Conservation (phyloP, 345 rosid species). For the Eucalyptus marginata region DNA sequence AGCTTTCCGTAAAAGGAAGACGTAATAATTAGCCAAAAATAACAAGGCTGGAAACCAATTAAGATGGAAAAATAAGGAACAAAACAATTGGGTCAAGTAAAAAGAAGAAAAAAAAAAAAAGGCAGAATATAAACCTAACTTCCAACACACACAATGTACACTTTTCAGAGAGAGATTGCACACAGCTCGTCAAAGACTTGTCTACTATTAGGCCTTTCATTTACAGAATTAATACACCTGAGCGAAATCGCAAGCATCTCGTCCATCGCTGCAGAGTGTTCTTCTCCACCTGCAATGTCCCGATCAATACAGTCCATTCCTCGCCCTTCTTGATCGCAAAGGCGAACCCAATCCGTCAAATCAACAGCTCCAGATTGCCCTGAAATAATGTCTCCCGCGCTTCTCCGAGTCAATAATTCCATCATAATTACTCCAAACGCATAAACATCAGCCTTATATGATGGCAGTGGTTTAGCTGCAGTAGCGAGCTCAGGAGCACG, state of each 20-base stretch:
- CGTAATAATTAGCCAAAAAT: conserved; percentile 8
- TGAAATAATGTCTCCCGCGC: conserved; percentile 90
- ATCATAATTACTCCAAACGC: conserved; percentile 82
- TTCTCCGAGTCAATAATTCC: conserved; percentile 83
- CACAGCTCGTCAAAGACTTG: conserved; percentile 59
- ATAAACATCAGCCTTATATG: conserved; percentile 74
- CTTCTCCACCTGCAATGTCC: conserved; percentile 81
- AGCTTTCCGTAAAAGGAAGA: background rate
- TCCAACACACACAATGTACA: conserved; percentile 22
- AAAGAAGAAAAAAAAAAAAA: background rate
- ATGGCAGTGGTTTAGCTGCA: conserved; percentile 57
- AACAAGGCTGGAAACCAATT: conserved; percentile 36
- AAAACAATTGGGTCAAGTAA: background rate
- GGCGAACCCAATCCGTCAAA: conserved; percentile 77
- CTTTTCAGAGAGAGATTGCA: conserved; percentile 19
- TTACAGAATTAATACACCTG: conserved; percentile 70
- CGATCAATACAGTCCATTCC: conserved; percentile 88
- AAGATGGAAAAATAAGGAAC: background rate
- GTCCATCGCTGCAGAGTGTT: conserved; percentile 71
- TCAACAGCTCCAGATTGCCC: conserved; percentile 95
- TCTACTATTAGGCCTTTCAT: conserved; percentile 93
- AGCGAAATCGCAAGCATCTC: conserved; percentile 74
- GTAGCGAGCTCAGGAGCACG: conserved; percentile 74
- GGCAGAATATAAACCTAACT: conserved; percentile 4
- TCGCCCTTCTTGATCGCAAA: conserved; percentile 83